Conservation (phyloP, 192 early-diverging fungal species). For the Coemansia sp. region DNA sequence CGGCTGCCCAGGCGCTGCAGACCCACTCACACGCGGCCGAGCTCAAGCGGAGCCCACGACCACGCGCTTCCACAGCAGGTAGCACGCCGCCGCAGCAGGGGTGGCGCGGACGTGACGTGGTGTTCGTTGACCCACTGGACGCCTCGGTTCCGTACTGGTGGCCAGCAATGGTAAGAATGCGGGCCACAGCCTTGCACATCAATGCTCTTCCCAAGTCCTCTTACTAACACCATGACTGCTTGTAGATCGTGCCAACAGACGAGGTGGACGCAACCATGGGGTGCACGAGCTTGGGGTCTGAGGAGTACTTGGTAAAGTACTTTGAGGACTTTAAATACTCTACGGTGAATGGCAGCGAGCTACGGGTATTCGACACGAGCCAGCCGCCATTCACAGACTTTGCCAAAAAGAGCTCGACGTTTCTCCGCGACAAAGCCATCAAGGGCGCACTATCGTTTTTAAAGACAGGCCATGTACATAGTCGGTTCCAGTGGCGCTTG, state of each 20-base stretch:
- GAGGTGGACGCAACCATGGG: conserved; percentile 55
- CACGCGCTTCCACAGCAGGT: neutral
- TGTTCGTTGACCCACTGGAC: conserved; percentile 68
- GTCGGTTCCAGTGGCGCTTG: conserved; percentile 43
- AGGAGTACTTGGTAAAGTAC: conserved; percentile 55
- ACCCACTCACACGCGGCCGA: conserved; percentile 4
- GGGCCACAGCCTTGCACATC: too few species aligned
- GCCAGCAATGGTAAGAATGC: conserved; percentile 60
- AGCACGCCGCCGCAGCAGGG: conserved; percentile 9
- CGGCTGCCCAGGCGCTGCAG: neutral
- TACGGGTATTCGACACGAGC: conserved; percentile 36
- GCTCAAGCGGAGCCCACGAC: conserved; percentile 6
- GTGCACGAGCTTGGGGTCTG: conserved; percentile 25
- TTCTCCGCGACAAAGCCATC: conserved; percentile 42
- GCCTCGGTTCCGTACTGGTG: conserved; percentile 59
- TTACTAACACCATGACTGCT: too few species aligned
- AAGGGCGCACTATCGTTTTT: conserved; percentile 37
- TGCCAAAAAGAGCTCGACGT: conserved; percentile 30
- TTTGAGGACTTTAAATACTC: conserved; percentile 56
- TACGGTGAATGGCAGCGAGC: conserved; percentile 42
- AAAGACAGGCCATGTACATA: conserved; percentile 36
- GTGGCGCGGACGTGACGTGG: conserved; percentile 55
- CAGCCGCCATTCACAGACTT: conserved; percentile 46
- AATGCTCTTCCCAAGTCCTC: too few species aligned
- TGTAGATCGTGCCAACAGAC: conserved; percentile 52